Base-by-base conservation (phyloP, 495 filamentous ascomycete species). In the Cercophora scortea region DNA sequence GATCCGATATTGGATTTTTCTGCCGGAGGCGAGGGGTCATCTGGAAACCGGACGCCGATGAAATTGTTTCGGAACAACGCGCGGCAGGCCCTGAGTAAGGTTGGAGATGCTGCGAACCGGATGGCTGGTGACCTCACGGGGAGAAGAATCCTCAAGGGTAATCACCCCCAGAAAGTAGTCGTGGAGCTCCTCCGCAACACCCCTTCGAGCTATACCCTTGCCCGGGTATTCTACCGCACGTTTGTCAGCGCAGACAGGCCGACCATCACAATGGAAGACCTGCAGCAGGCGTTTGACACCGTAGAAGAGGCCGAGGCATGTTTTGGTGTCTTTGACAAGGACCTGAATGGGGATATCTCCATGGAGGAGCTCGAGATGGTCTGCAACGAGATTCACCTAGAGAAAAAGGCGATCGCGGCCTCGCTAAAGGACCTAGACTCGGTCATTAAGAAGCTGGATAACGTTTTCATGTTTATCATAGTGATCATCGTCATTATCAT, bases 91-190 rank as follows among this genome's bases (percentile, higher is more conserved):
- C 77, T 89, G 61, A 83, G 77, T 58, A 91, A 83, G 63, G 84
- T 96, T 53, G 89, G 90, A n/a, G 87, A 92, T 62, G 79, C 90
- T 8, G 88, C 91, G 9, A 90, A 84, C 10, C 90, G 89, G 45
- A 83, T 96, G 43, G 92, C 91, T n/a, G 90, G 90, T 11, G 92
- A 98, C 65, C 92, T 98, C 59, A 95, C 91, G 2, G 92, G 93
- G 12, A 83, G 81, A 40, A 76, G 81, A 55, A 77, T 87, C n/a
- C 79, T 76, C 15, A 79, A 81, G 43, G 89, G 86, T 69, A 85
- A 72, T 35, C 89, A 95, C 59, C 90, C 93, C 10, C 80, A 89
- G 49, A 90, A 92, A 68, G 89, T 97, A 78, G 59, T 81, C n/a
- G 68, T 94, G 11, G 81, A 87, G 42, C 74, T 98, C 9, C 74